Evolutionary conservation across 495 filamentous ascomycete genomes (phyloP).

Genomic region (Xylaria curta): DNA sequence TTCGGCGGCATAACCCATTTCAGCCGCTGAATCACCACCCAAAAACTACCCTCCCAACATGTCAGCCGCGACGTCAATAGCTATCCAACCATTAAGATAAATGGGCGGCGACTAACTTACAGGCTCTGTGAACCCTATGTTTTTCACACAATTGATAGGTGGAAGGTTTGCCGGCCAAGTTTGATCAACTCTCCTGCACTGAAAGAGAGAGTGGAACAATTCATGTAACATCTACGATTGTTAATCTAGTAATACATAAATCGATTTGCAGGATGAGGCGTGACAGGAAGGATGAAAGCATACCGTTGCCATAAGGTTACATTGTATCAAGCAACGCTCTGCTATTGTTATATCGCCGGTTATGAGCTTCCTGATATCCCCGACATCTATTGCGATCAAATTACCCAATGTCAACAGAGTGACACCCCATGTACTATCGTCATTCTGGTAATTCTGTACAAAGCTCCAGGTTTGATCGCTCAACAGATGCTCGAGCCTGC

Average conservation of each 20-base stretch:
- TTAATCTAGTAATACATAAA: not conserved
- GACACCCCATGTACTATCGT: not conserved
- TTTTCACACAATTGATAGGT: not conserved
- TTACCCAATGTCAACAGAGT: not conserved
- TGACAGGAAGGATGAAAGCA: not conserved
- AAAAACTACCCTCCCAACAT: not conserved
- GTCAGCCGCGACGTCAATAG: not conserved
- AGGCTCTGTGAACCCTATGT: not conserved
- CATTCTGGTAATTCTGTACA: not conserved
- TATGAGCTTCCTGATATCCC: not conserved
- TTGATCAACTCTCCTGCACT: not conserved
- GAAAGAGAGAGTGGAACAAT: not conserved
- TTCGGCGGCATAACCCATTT: slow-evolving; percentile 19
- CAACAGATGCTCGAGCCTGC: slow-evolving; percentile 1
- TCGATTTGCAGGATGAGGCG: not conserved
- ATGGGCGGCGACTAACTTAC: not conserved
- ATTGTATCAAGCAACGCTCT: not conserved
- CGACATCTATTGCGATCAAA: not conserved
- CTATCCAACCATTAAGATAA: not conserved
- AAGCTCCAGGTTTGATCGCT: not conserved
- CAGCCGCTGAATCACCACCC: not conserved
- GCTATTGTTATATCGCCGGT: not conserved
- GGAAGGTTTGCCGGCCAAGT: not conserved
- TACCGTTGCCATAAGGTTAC: not conserved
- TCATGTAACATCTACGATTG: slow-evolving; percentile 21